Evolutionary conservation across 305 asterid genomes (phyloP).

Genomic region (Fraxinus sp.): DNA sequence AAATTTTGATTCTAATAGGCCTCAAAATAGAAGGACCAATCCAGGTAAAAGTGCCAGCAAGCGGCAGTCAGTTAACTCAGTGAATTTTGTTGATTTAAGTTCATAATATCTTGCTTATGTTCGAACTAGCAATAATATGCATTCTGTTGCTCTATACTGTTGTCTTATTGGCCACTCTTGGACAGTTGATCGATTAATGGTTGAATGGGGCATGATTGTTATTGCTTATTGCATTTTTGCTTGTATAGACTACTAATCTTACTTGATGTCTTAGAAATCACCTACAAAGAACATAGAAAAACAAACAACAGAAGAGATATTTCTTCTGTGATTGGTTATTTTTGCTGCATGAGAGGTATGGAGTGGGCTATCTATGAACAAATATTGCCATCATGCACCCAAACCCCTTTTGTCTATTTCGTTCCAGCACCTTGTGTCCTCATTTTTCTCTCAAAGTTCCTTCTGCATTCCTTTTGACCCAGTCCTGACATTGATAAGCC

Average conservation of each 20-base stretch:
- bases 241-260: not conserved
- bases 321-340: not conserved
- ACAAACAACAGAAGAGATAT: not conserved
- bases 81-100: not conserved
- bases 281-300: not conserved
- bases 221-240: conserved; percentile 3
- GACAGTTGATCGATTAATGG: not conserved
- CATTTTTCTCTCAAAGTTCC: not conserved
- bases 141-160: conserved; percentile 7
- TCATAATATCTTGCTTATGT: not conserved
- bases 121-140: not conserved
- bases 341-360: not conserved
- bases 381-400: not conserved
- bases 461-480: not conserved
- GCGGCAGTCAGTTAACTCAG: conserved; percentile 41
- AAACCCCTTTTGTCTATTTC: not conserved
- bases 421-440: not conserved
- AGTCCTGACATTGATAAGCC: not conserved
- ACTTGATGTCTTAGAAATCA: not conserved
- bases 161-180: conserved; percentile 10
- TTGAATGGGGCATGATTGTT: conserved; percentile 7
- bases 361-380: not conserved
- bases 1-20: conserved; percentile 35
- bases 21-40: conserved; percentile 15
- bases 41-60: conserved; percentile 35